Evolutionary conservation across 2,329 filamentous ascomycete species (phyloP), one percentile per base, ranked within the genome.

Genomic region (Hyphodiscus sp.): DNA sequence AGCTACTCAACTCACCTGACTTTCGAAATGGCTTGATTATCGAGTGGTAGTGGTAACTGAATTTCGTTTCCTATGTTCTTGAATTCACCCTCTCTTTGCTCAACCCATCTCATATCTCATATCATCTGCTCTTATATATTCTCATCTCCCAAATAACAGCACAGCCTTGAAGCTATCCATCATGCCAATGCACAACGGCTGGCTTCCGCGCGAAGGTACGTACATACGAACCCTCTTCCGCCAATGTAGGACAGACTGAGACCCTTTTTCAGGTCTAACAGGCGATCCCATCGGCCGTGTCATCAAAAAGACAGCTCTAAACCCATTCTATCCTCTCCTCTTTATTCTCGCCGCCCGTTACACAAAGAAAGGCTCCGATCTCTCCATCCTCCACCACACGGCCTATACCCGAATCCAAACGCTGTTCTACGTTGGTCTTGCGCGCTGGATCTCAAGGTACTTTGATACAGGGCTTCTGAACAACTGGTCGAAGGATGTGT

Each of bases 241-340:
- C 18, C 11, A 9, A 23, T 23, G 19, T 11, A 43, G 26, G 10
- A 42, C 47, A 45, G 49, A 50, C n/a, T 16, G 19, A 38, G 18
- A 30, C 38, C 30, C 20, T 11, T 48, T n/a, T 42, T 13, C 30
- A 71, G 72, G 74, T 46, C 76, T 87, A 64, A 81, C 76, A 38
- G 73, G 74, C 55, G 85, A 88, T 64, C 79, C 83, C 13, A 58
- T 87, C 55, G 69, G 77, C 38, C 74, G 74, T 41, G 64, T 86
- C 42, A 65, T 89, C 59, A 76, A 78, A 58, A 73, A 73, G 51
- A 89, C 83, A 0, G 73, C 78, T 7, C 71, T 89, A 55, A 86
- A 87, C 63, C 85, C 86, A 1, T 73, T 75, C 41, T 70, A 88
- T 19, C 77, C 86, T 0, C 70, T 89, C 13, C 80, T 85, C 0